Percentiles rank a stretch among this genome's conserved stretches.
Evolutionary conservation across 73 alveolate genomes (phyloP).

Genomic region (Paramecium sexaurelia): DNA sequence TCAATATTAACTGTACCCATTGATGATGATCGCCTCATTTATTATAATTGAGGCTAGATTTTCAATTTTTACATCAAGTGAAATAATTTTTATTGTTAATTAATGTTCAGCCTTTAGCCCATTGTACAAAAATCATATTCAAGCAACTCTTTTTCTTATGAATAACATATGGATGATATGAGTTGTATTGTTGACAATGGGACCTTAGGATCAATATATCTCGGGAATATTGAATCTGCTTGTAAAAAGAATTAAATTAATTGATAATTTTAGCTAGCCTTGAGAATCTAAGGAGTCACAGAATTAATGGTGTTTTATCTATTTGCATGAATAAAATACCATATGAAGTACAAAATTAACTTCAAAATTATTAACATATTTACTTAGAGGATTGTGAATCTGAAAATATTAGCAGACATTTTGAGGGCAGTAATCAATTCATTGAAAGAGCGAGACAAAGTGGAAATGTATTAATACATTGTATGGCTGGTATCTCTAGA

Average conservation of each 20-base stretch:
- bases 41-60: not conserved
- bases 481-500: constrained; percentile 82
- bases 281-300: constrained; percentile 5
- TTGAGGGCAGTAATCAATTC: not conserved
- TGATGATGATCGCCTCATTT: not conserved
- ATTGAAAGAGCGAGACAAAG: constrained; percentile 23
- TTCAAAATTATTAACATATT: not conserved
- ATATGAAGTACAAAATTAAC: not conserved
- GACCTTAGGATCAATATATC: not conserved
- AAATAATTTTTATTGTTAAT: constrained; percentile 26
- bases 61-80: not conserved
- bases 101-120: not conserved
- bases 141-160: not conserved
- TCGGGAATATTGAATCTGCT: constrained; percentile 21
- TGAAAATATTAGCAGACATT: constrained; percentile 28
- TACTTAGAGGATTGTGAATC: constrained; percentile 32
- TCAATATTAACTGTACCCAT: not conserved
- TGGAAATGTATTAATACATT: constrained; percentile 76
- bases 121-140: not conserved
- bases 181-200: constrained; percentile 24
- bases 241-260: not conserved
- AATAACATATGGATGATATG: constrained; percentile 17
- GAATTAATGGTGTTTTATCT: constrained; percentile 15
- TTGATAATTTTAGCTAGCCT: not conserved
- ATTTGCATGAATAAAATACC: constrained; percentile 52